Evolutionary conservation across 306 rosid genomes (phyloP), one percentile per base, ranked within the genome.

Genomic region (Ammopiptanthus mongolicus): DNA sequence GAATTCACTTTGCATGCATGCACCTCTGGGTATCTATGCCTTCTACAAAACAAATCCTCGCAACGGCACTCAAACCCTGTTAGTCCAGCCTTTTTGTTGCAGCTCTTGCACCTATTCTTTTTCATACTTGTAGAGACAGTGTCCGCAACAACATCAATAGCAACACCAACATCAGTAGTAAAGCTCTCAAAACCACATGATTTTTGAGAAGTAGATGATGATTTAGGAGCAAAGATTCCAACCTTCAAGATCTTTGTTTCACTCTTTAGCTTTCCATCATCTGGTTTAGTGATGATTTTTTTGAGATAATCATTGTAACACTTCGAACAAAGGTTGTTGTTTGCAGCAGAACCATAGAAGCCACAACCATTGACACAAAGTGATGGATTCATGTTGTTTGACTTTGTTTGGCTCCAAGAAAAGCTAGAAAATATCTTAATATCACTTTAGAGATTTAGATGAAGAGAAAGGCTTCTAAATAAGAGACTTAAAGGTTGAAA

Each of bases 351-450:
- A 15, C 87, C 86, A n/a, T 25, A 86, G 51, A 79, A 88, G 18
- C 88, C 88, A 22, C 92, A 86, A 4, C 84, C 81, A 11, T 77
- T 86, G 1, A 18, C 68, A 29, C 92, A 88, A 6, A 65, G 76
- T 37, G 68, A 11, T 36, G 74, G 74, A 57, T 21, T 57, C 83
- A 78, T 78, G 6, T 42, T 37, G 17, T 25, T 25, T 25, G 28
- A 25, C 10, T 18, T 2, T 3, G 6, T n/a, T 25, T 14, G 41
- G 41, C 12, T 2, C 19, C 14, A 31, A 25, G 19, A 14, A 8
- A n/a, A 60, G 22, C 5, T 62, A 7, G 69, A 36, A 17, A 34
- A 33, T 10, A 14, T 3, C 9, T 50, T 47, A n/a, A 14, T 13
- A 47, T 48, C 9, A 1, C 55, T 14, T 1, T 17, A 0, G 0